phyloP scores from a whole-genome alignment of 805 yeast species.

The Lachancea quebecensis region DNA sequence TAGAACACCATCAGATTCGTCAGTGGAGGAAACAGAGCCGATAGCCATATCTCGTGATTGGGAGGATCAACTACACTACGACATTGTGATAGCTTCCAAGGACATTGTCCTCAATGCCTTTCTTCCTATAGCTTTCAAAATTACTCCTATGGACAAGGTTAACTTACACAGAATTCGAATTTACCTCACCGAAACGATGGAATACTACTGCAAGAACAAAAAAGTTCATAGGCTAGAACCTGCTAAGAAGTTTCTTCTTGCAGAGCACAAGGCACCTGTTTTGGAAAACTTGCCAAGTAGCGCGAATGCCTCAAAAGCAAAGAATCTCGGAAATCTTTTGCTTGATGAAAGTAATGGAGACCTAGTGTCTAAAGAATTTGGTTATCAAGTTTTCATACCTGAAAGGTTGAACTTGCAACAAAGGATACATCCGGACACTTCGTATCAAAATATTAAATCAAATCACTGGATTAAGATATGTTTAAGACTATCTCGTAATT shows the following conservation, averaged over 20 bases:
- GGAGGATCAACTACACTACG: slow-evolving; percentile 89
- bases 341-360: slow-evolving; percentile 44
- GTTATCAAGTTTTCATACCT: slow-evolving; percentile 83
- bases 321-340: slow-evolving; percentile 37
- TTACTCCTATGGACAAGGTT: slow-evolving; percentile 81
- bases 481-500: slow-evolving; percentile 64
- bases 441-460: slow-evolving; percentile 69
- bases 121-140: slow-evolving; percentile 75
- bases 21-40: slow-evolving; percentile 87
- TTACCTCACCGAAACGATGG: slow-evolving; percentile 81
- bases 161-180: slow-evolving; percentile 80
- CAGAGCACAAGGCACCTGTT: slow-evolving; percentile 71
- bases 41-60: slow-evolving; percentile 85
- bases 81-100: slow-evolving; percentile 85
- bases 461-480: slow-evolving; percentile 96
- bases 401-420: slow-evolving; percentile 49
- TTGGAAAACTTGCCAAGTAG: slow-evolving; percentile 28
- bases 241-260: slow-evolving; percentile 63
- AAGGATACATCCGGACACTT: slow-evolving; percentile 78
- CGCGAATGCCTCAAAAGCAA: slow-evolving; percentile 32
- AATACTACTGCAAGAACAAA: slow-evolving; percentile 79
- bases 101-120: slow-evolving; percentile 76
- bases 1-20: slow-evolving; percentile 69
- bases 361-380: slow-evolving; percentile 69
- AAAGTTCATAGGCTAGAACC: slow-evolving; percentile 93